Evolutionary conservation across 768 basidiomycete genomes (phyloP), one percentile per base, ranked within the genome.

Genomic region (Peribolospora kevripleyi): DNA sequence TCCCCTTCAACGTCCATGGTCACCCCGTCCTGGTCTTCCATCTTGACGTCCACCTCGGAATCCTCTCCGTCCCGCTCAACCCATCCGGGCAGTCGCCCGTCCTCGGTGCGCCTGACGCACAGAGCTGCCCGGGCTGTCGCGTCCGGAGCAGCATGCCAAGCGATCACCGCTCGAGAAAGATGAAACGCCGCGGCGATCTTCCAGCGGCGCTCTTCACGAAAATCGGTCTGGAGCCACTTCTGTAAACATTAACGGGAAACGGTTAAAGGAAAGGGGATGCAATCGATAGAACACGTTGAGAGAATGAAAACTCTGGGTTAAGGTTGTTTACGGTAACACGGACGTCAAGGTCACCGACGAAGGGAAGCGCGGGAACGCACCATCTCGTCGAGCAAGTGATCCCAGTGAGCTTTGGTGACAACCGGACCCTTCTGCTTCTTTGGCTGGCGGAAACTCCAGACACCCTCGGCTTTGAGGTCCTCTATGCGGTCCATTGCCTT

Each of bases 151-250:
- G 81, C 78, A 52, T 91, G 85, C 86, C 87, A 98, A 61, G 86
- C 81, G 6, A 84, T 74, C 25, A 87, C 81, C 37, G 84, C 76
- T 40, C 76, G 78, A 0, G 85, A 82, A 39, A 98, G 67, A 56
- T 80, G 80, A 64, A 80, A 81, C 0, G 93, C 91, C 38, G 84
- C 65, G 2, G 80, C 79, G 47, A 82, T 69, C 66, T 97, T 97
- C 88, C 88, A 97, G 61, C 75, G 78, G 46, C 84, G 74, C 64
- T 98, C 93, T 67, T 97, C 90, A 14, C 84, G 79, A 61, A 93
- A 95, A 65, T 98, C 93, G 43, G 76, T 76, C 38, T 85, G 82
- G 77, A 98, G 81, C 93, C 93, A 98, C 76, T 82, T 85, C 90
- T 88, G 49, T n/a, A 4, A 42, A 25, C 13, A 41, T 14, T 42